Conservation (phyloP, 2,329 filamentous ascomycete genomes). For the Penicillium frequentans region DNA sequence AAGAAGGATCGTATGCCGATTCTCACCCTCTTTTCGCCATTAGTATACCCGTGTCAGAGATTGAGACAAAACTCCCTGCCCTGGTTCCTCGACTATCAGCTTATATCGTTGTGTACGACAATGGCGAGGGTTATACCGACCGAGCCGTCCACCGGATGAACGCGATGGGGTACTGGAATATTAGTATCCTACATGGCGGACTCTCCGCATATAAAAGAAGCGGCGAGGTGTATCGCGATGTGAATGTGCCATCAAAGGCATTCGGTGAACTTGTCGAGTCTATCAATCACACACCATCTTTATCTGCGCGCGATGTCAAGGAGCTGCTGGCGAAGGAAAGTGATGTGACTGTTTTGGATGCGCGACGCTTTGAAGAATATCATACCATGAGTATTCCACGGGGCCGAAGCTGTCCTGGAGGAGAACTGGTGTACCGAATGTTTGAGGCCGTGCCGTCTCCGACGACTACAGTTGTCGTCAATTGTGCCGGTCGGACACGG, state of each 20-base stretch:
- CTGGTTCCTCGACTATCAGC: constrained; percentile 28
- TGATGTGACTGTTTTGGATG: constrained; percentile 29
- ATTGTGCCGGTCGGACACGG: constrained; percentile 35
- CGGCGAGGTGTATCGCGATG: constrained; percentile 33
- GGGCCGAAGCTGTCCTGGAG: constrained; percentile 33
- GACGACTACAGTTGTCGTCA: constrained; percentile 29
- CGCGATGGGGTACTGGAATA: constrained; percentile 26
- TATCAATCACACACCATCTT: constrained; percentile 30
- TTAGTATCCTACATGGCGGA: constrained; percentile 27
- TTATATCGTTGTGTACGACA: constrained; percentile 30
- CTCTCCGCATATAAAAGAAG: constrained; percentile 23
- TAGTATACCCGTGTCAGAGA: constrained; percentile 30
- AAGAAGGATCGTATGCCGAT: constrained; percentile 31
- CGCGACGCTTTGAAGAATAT: constrained; percentile 30
- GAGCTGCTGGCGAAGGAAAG: constrained; percentile 19
- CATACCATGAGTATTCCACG: constrained; percentile 34
- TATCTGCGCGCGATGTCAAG: constrained; percentile 28
- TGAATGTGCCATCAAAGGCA: constrained; percentile 33
- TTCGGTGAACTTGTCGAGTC: constrained; percentile 35
- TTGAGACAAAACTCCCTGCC: constrained; percentile 26
- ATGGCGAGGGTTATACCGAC: constrained; percentile 29
- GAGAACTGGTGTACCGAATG: constrained; percentile 31
- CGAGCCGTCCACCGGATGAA: constrained; percentile 21
- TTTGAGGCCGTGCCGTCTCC: constrained; percentile 28
- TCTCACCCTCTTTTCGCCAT: constrained; percentile 31